A percentile compares a stretch with the other conserved stretches of the same genome.
phyloP scores from a whole-genome alignment of 2,329 filamentous ascomycete genomes.

The Diaporthe destruens region DNA sequence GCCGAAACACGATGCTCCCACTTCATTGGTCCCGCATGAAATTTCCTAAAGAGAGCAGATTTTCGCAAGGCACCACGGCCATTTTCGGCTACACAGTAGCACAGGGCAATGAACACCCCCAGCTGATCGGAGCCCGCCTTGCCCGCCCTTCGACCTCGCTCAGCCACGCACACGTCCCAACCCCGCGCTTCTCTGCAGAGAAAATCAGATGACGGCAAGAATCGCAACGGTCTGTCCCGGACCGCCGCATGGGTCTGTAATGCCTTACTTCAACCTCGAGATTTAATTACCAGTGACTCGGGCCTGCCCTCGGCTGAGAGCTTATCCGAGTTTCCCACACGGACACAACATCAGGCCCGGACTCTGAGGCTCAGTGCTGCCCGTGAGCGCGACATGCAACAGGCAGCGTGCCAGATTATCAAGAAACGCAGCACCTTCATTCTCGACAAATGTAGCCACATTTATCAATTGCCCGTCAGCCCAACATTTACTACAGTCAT shows the following conservation, averaged over 20 bases:
- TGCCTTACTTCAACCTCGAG: conserved; percentile 7
- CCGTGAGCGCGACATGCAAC: conserved; percentile 58
- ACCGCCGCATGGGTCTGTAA: not conserved
- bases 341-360: conserved; percentile 59
- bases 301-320: not conserved
- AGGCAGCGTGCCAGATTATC: conserved; percentile 57
- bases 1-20: too few relatives aligned
- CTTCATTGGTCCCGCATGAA: too few relatives aligned
- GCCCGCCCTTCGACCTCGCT: too few relatives aligned
- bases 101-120: too few relatives aligned
- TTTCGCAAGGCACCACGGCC: too few relatives aligned
- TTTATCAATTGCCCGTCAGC: too few relatives aligned
- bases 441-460: not conserved
- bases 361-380: conserved; percentile 55
- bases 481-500: too few relatives aligned
- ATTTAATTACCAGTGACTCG: not conserved
- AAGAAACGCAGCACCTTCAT: conserved; percentile 43
- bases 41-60: too few relatives aligned
- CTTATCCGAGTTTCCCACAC: conserved; percentile 52
- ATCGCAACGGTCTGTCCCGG: not conserved
- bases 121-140: too few relatives aligned
- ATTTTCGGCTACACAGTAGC: too few relatives aligned
- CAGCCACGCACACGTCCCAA: too few relatives aligned
- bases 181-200: not conserved
- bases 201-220: not conserved